phyloP scores from a whole-genome alignment of 768 basidiomycete genomes.

The Amanita subjunquillea region DNA sequence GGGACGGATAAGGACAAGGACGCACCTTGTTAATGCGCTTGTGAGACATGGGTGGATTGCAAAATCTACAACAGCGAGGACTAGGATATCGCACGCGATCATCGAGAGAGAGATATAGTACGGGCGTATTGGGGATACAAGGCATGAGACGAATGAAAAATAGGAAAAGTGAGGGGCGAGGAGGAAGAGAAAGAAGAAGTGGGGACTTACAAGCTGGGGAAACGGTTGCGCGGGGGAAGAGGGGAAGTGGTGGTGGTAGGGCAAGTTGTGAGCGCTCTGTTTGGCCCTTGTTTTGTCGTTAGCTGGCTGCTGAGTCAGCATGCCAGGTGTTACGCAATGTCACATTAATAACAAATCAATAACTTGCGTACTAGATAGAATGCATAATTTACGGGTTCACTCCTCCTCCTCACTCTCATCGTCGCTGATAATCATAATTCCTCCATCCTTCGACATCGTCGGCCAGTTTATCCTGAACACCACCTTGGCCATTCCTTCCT shows the following conservation, averaged over 20 bases:
- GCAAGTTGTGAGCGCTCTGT: constrained; percentile 31
- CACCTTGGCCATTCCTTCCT: constrained; percentile 1
- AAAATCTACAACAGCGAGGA: constrained; percentile 17
- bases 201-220: constrained; percentile 22
- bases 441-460: constrained; percentile 26
- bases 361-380: background rate
- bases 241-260: constrained; percentile 40
- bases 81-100: constrained; percentile 33
- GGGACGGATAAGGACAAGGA: constrained; percentile 5
- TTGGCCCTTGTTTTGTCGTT: constrained; percentile 38
- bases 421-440: constrained; percentile 41
- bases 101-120: constrained; percentile 3
- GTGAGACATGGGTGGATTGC: constrained; percentile 64
- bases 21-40: constrained; percentile 99
- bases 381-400: constrained; percentile 1
- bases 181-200: constrained; percentile 8
- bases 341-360: background rate
- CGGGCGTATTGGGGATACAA: background rate
- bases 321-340: constrained; percentile 1
- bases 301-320: constrained; percentile 29
- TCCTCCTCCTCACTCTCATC: constrained; percentile 26
- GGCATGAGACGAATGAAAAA: background rate
- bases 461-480: constrained; percentile 32
- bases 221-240: constrained; percentile 15
- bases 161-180: background rate